A percentile compares a stretch with the other conserved stretches of the same genome.
phyloP scores from a whole-genome alignment of 352 stramenopile species.

The Saprolegnia diclina region DNA sequence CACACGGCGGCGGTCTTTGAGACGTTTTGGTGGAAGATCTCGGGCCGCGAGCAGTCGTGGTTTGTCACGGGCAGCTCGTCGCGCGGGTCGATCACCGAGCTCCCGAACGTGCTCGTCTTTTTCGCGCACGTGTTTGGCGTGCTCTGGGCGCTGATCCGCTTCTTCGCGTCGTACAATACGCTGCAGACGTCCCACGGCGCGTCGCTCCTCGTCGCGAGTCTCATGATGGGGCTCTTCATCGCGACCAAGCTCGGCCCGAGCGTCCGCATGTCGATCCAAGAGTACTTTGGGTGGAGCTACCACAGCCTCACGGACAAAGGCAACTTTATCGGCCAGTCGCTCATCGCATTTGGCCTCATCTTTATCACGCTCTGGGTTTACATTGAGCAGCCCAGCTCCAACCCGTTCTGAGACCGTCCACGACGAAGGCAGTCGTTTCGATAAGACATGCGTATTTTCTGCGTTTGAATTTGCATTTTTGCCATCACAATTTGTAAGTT shows the following conservation, averaged over 20 bases:
- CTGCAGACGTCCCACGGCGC: conserved; percentile 64
- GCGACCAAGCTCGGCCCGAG: conserved; percentile 66
- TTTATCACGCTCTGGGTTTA: conserved; percentile 82
- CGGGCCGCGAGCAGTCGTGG: conserved; percentile 62
- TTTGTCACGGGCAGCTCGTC: conserved; percentile 57
- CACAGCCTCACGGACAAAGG: conserved; percentile 81
- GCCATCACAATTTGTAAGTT: no score
- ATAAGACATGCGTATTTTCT: no score
- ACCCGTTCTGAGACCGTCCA: conserved; percentile 35
- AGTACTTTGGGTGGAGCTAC: conserved; percentile 87
- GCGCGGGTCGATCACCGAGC: conserved; percentile 58
- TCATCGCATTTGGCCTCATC: conserved; percentile 69
- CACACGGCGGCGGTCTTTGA: conserved; percentile 70
- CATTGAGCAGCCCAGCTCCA: conserved; percentile 73
- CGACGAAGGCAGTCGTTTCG: no score
- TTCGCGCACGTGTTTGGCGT: conserved; percentile 65
- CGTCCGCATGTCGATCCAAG: conserved; percentile 81
- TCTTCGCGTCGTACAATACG: conserved; percentile 72
- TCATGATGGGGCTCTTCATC: conserved; percentile 75
- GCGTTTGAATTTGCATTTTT: no score
- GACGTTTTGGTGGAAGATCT: conserved; percentile 79
- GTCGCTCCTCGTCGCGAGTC: conserved; percentile 57
- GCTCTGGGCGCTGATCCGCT: conserved; percentile 72
- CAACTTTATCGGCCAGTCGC: conserved; percentile 81
- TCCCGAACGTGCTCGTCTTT: conserved; percentile 79